A percentile compares a stretch with the other conserved stretches of the same genome.
Evolutionary conservation across 768 basidiomycete species (phyloP).

Genomic region (Lentinula guzmanii): DNA sequence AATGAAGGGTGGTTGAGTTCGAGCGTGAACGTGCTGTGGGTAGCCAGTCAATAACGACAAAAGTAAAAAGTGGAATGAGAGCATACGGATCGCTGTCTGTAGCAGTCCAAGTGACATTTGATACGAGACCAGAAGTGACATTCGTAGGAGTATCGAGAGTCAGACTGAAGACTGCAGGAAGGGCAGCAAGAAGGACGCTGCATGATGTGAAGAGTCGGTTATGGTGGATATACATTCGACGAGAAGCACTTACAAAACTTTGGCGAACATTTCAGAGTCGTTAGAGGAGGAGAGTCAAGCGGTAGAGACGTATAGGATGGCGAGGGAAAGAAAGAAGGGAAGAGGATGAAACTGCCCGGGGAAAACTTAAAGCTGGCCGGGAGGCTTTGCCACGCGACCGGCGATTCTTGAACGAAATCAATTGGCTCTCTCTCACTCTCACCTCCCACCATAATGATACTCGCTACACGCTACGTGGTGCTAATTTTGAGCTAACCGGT

Average conservation of each 20-base stretch:
- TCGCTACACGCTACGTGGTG: too few relatives aligned
- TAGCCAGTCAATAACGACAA: neutral
- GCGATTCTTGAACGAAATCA: too few relatives aligned
- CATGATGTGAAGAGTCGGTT: neutral
- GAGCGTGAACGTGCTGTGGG: neutral
- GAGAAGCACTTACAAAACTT: neutral
- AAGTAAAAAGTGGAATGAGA: neutral
- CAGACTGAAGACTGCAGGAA: neutral
- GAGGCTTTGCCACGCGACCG: too few relatives aligned
- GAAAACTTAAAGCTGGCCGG: too few relatives aligned
- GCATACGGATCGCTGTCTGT: neutral
- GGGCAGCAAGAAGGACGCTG: neutral
- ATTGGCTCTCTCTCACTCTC: too few relatives aligned
- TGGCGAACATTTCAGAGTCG: constrained; percentile 5
- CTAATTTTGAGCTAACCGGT: too few relatives aligned
- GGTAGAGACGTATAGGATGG: neutral
- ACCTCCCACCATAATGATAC: too few relatives aligned
- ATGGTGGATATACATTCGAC: too few relatives aligned
- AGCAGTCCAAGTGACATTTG: neutral
- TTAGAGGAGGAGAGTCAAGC: neutral
- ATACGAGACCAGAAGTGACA: constrained; percentile 1
- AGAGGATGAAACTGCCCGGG: too few relatives aligned
- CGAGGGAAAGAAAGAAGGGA: too few relatives aligned
- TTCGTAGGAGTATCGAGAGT: constrained; percentile 1
- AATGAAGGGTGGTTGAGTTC: constrained; percentile 2